phyloP scores from a whole-genome alignment of 805 yeast species.

The Candida lessepsii region DNA sequence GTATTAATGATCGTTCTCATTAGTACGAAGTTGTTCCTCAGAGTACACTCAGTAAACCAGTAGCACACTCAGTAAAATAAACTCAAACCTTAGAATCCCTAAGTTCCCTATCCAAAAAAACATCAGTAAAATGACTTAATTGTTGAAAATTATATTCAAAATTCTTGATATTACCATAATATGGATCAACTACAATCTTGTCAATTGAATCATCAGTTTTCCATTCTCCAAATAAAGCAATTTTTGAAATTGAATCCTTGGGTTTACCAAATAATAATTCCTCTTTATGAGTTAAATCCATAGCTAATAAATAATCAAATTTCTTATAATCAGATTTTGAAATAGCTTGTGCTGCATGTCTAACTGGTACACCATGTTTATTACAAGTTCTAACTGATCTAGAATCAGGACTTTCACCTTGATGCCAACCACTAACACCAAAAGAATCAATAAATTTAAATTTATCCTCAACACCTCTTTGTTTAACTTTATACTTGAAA shows the following conservation, averaged over 20 bases:
- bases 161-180: constrained; percentile 84
- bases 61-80: too few relatives aligned
- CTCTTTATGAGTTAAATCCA: constrained; percentile 61
- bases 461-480: constrained; percentile 41
- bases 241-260: constrained; percentile 43
- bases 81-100: neutral
- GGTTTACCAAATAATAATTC: constrained; percentile 57
- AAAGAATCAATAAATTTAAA: constrained; percentile 73
- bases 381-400: constrained; percentile 69
- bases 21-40: too few relatives aligned
- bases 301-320: constrained; percentile 69
- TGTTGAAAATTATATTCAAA: constrained; percentile 80
- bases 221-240: constrained; percentile 82
- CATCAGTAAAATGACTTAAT: constrained; percentile 69
- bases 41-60: too few relatives aligned
- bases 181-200: constrained; percentile 80
- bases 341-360: constrained; percentile 75
- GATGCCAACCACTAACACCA: constrained; percentile 85
- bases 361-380: constrained; percentile 68
- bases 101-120: constrained; percentile 56
- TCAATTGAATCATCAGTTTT: constrained; percentile 49
- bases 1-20: too few relatives aligned
- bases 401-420: constrained; percentile 78
- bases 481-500: constrained; percentile 61
- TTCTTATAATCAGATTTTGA: constrained; percentile 46